Evolutionary conservation across 2,329 filamentous ascomycete genomes (phyloP).

Genomic region (Microascus cirrosus): DNA sequence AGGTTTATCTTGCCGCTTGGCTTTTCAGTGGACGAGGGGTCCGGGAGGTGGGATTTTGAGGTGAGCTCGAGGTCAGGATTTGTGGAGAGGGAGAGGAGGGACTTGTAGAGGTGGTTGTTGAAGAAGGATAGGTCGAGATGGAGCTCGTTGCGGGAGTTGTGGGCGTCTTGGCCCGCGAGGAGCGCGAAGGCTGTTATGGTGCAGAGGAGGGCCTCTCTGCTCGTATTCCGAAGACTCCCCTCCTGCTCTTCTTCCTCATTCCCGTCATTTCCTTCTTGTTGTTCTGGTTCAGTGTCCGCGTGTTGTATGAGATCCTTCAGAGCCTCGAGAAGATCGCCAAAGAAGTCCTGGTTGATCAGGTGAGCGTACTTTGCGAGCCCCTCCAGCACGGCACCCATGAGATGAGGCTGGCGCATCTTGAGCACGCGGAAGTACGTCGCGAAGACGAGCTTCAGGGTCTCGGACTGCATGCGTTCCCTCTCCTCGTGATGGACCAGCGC

Average conservation of each 20-base stretch:
- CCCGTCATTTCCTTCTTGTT: conserved; percentile 29
- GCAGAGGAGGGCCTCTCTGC: conserved; percentile 81
- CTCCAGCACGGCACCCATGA: conserved; percentile 96
- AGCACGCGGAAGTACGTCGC: conserved; percentile 90
- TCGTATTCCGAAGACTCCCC: conserved; percentile 54
- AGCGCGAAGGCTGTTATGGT: conserved; percentile 96
- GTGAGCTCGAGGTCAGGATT: conserved; percentile 82
- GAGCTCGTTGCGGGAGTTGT: conserved; percentile 69
- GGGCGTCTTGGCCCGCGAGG: conserved; percentile 83
- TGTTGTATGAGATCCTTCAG: conserved; percentile 84
- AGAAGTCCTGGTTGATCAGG: conserved; percentile 98
- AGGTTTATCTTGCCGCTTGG: conserved; percentile 66
- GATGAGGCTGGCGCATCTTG: conserved; percentile 65
- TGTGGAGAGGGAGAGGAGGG: conserved; percentile 65
- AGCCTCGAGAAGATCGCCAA: conserved; percentile 88
- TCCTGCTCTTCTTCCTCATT: conserved; percentile 33
- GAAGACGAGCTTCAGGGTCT: conserved; percentile 93
- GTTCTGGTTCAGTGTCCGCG: conserved; percentile 45
- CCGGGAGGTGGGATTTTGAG: conserved; percentile 56
- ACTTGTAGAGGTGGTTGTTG: conserved; percentile 84
- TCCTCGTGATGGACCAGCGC: conserved; percentile 87
- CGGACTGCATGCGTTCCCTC: conserved; percentile 84
- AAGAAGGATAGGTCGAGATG: conserved; percentile 93
- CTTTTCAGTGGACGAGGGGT: conserved; percentile 43
- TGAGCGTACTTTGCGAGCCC: conserved; percentile 89